Percentiles rank a stretch among this genome's conserved stretches.
Conservation (phyloP, 2,329 filamentous ascomycete genomes). For the Colletotrichum tamarilloi region DNA sequence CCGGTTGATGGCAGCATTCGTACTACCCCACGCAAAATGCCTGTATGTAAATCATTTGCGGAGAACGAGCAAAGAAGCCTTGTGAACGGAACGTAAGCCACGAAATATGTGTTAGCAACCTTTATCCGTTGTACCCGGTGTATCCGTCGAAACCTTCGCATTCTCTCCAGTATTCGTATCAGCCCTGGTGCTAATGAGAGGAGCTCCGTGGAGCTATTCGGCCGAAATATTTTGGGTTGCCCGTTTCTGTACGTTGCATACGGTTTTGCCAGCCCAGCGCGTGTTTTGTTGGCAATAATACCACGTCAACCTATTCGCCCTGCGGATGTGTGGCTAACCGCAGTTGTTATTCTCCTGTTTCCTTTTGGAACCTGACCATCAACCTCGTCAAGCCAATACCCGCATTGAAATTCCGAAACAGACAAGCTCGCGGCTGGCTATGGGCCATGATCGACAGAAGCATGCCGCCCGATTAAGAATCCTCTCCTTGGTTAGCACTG, state of each 20-base stretch:
- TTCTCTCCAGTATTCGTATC: neutral
- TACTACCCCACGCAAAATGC: constrained; percentile 17
- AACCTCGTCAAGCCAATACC: constrained; percentile 12
- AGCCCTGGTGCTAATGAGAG: neutral
- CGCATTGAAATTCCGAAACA: constrained; percentile 26
- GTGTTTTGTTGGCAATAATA: constrained; percentile 24
- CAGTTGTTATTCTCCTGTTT: constrained; percentile 25
- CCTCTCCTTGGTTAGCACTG: constrained; percentile 2
- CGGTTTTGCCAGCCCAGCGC: constrained; percentile 5
- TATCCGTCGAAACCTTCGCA: neutral
- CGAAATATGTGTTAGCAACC: constrained; percentile 1
- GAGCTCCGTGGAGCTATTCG: neutral
- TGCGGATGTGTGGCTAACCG: constrained; percentile 25
- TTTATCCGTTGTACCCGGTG: neutral
- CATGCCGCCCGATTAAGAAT: constrained; percentile 31
- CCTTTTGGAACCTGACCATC: constrained; percentile 26
- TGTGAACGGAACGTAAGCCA: constrained; percentile 13
- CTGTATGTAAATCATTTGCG: constrained; percentile 4
- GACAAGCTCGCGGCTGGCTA: constrained; percentile 18
- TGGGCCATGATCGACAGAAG: constrained; percentile 22
- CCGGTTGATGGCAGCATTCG: constrained; percentile 1
- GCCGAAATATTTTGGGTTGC: constrained; percentile 13
- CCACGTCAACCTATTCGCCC: constrained; percentile 22
- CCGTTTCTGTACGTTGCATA: constrained; percentile 24
- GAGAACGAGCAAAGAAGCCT: constrained; percentile 4